A percentile compares a stretch with the other conserved stretches of the same genome.
These are phyloP conservation scores for Neofusicoccum kwambonambiense DNA, from an alignment of 2,329 filamentous ascomycete genomes.

Conservation along the genomic window DNA sequence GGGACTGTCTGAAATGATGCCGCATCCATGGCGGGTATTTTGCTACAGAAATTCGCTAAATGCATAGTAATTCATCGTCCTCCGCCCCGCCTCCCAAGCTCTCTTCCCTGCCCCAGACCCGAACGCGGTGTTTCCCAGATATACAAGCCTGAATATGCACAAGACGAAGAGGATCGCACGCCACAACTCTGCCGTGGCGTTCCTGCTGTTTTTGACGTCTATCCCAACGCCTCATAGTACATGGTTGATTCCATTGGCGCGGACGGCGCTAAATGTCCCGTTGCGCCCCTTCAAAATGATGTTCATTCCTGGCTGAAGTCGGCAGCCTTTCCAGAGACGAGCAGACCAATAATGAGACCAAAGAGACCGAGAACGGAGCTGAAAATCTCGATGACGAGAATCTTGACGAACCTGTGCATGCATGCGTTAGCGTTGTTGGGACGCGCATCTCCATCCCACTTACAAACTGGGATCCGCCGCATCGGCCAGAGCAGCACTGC, in stretches of 20 bases:
- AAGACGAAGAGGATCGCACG: conserved; percentile 1
- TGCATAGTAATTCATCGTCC: neutral
- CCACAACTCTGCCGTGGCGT: neutral
- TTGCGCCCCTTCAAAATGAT: conserved; percentile 24
- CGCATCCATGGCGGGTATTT: conserved; percentile 12
- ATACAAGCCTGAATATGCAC: conserved; percentile 15
- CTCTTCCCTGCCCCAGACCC: neutral
- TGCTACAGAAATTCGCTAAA: conserved; percentile 15
- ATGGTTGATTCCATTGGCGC: neutral
- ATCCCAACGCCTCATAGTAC: conserved; percentile 17
- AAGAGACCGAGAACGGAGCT: conserved; percentile 96
- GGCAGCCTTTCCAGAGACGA: conserved; percentile 78
- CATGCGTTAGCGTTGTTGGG: conserved; percentile 19
- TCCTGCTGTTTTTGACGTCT: conserved; percentile 2
- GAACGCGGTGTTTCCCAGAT: neutral
- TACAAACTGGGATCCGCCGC: conserved; percentile 88
- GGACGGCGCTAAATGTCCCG: neutral
- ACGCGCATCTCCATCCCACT: conserved; percentile 39
- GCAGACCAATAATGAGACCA: conserved; percentile 88
- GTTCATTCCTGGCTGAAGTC: conserved; percentile 56
- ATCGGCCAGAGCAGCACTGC: conserved; percentile 92
- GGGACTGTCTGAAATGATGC: neutral
- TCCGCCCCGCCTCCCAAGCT: neutral
- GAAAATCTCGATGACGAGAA: conserved; percentile 98
- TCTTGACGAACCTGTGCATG: conserved; percentile 82